phyloP scores from a whole-genome alignment of 768 basidiomycete species.

The Psilocybe cubensis region DNA sequence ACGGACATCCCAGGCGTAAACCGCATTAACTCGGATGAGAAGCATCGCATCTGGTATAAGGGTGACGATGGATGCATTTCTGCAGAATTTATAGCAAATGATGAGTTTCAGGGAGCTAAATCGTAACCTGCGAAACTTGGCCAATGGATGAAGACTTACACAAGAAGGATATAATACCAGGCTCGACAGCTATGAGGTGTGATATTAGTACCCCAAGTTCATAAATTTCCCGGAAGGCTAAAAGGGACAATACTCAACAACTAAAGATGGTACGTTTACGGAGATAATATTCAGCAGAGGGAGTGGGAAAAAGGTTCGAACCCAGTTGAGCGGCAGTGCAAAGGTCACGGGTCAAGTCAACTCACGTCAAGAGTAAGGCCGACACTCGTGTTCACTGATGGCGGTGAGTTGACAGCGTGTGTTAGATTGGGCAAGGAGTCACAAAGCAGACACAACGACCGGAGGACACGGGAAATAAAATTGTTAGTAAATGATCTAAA shows the following conservation, averaged over 20 bases:
- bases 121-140: not conserved
- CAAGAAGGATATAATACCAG: conserved; percentile 24
- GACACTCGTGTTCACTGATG: conserved; percentile 20
- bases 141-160: conserved; percentile 14
- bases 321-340: not conserved
- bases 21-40: conserved; percentile 25
- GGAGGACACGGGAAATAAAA: not conserved
- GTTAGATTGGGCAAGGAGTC: not conserved
- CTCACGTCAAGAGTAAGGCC: conserved; percentile 17
- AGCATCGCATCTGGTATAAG: conserved; percentile 23
- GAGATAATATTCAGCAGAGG: not conserved
- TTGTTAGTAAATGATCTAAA: not conserved
- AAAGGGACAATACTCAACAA: not conserved
- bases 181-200: conserved; percentile 20
- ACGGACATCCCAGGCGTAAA: conserved; percentile 17
- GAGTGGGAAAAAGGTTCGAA: not conserved
- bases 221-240: not conserved
- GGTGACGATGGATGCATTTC: conserved; percentile 19
- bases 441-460: not conserved
- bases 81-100: conserved; percentile 2
- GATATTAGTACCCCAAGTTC: not conserved
- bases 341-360: not conserved
- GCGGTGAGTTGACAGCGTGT: not conserved
- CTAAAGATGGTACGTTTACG: not conserved
- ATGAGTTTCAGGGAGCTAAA: not conserved